Evolutionary conservation across 2,329 filamentous ascomycete genomes (phyloP), one percentile per base, ranked within the genome.

Genomic region (Hypoxylon sp.): DNA sequence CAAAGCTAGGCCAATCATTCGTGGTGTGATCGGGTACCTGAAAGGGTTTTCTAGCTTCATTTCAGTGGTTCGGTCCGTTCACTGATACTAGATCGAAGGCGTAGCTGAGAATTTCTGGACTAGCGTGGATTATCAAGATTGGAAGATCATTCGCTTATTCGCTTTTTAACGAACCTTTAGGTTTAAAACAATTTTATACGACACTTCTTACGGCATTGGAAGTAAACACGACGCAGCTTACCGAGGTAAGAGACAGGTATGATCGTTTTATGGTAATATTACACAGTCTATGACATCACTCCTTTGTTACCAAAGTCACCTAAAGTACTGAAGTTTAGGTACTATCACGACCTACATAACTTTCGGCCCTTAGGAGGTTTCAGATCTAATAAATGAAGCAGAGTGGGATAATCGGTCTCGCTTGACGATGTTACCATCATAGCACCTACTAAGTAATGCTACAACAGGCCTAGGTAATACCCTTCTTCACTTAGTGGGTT

Each of bases 21-120:
- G 29, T 39, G 31, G 46, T 35, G 26, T 59, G 26, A 22, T 31
- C 8, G 29, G 6, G 29, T 62, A 52, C 42, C 22, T 44, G n/a
- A 37, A 33, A 46, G 51, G 11, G 51, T 54, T 62, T 65, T 65
- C 52, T 29, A 51, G 17, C 31, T 29, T 60, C 63, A 51, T 63
- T 64, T 17, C 57, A 44, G 53, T 35, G 13, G 13, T 24, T 58
- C 61, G 61, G 61, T 37, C 60, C 19, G 50, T 35, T 26, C 46
- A 39, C 26, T 14, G n/a, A 37, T 14, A 48, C 54, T 52, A 35
- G 50, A 35, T 59, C n/a, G 29, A 17, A 37, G n/a, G 6, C 31
- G 19, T n/a, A 29, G 35, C 24, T 31, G 29, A 46, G 24, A 57
- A 57, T 42, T 33, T 24, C 2, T 57, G 8, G 13, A 17, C 33